Evolutionary conservation across 495 filamentous ascomycete genomes (phyloP), one percentile per base, ranked within the genome.

Genomic region (Pyrenopolyporus hunteri): DNA sequence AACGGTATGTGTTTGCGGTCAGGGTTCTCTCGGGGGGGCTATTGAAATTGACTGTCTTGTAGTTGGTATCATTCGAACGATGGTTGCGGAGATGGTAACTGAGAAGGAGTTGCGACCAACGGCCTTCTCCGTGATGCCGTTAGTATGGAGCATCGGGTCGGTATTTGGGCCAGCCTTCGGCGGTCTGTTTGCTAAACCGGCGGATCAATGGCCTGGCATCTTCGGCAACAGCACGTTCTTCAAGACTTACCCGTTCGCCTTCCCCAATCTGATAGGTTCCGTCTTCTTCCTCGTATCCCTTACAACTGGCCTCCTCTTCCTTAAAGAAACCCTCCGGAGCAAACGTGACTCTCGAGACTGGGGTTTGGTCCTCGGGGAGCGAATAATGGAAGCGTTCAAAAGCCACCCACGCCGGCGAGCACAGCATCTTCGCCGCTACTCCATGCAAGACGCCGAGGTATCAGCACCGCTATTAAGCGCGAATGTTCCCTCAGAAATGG

Each of bases 131-230:
- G 80, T 94, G 57, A 95, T 96, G 90, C 90, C 90, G 13, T 72
- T 96, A 7, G 85, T 84, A 25, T 92, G 90, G 88, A 88, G 85
- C 7, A 80, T 92, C 44, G 92, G 92, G 1, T 87, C 84, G 35
- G 89, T 97, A n/a, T 86, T 97, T 69, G 93, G 93, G 0, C 93
- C 93, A 2, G 84, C 87, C 1, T 87, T 97, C 65, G 93, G 93
- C 19, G 93, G 93, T 2, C 85, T 88, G 32, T 84, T 98, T 49
- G 89, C 91, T 6, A 85, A 89, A 48, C 93, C 93, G 2, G 84
- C 86, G 1, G 85, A 89, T 36, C 82, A 90, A 64, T 79, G 76
- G 47, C 89, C 90, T 2, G 74, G 73, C 9, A 48, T 89, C 11
- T 94, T 93, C 70, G 86, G 86, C 6, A 69, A 83, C 16, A 85